Evolutionary conservation across 306 rosid genomes (phyloP), one percentile per base, ranked within the genome.

Genomic region (Corylus avellana): DNA sequence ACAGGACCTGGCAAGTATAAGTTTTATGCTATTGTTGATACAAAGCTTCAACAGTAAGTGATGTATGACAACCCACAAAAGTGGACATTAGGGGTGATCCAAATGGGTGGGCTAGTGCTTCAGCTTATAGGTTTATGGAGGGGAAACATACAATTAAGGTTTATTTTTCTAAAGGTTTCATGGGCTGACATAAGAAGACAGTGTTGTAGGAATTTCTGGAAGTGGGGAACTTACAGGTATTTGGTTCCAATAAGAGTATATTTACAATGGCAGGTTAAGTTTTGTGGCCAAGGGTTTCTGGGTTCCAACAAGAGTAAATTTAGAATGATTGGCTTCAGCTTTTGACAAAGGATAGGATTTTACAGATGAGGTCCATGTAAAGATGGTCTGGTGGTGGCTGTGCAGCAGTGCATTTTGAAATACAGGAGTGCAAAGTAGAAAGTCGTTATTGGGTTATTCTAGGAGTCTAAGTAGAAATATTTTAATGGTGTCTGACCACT

Each of bases 71-170:
- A 39, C 48, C 64, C 6, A 58, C 64, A 58, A 7, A 8, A 20
- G 64, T 64, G 70, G 20, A 64, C 17, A 64, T 64, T 32, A 35
- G 70, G 46, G 44, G 48, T 64, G 22, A 17, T 16, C 70, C n/a
- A 64, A 64, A 64, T 64, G 20, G 70, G 18, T 35, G 48, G 42
- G 20, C 46, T 64, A 64, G 46, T 64, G 70, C 70, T 64, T 64
- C 47, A 35, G 22, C 14, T 64, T 64, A 62, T 62, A 29, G 70
- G 16, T 64, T 35, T 64, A 59, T 59, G 37, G 37, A 32, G 47
- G 2, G 20, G 20, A 63, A 56, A 35, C 70, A 64, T 32, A 37
- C 20, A 14, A 35, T 37, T 17, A 29, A 64, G 48, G 22, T 58
- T 5, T 58, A 32, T 32, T 32, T 32, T 32, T 32, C 35, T 32